A percentile compares a stretch with the other conserved stretches of the same genome.
Conservation (phyloP, 208 protist genomes). For the Trypanosoma melophagium region DNA sequence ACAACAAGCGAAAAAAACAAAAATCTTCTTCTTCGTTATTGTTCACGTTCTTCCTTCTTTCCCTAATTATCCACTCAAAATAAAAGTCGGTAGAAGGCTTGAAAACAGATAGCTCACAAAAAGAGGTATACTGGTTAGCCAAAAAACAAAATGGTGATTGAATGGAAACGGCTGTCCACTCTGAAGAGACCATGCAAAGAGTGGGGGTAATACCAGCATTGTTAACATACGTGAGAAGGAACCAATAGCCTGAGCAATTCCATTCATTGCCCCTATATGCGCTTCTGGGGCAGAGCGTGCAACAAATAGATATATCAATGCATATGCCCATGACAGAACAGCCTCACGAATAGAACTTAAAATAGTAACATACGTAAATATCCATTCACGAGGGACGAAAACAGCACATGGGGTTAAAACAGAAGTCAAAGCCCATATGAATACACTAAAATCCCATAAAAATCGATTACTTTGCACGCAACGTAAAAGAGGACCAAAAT, state of each 20-base stretch:
- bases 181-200: conserved; percentile 67
- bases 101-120: conserved; percentile 23
- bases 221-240: conserved; percentile 51
- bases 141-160: conserved; percentile 72
- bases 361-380: conserved; percentile 34
- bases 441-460: conserved; percentile 21
- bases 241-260: conserved; percentile 50
- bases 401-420: conserved; percentile 9
- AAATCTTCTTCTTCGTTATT: not conserved
- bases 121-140: conserved; percentile 53
- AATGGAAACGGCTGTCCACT: conserved; percentile 50
- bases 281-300: conserved; percentile 43
- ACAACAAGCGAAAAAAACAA: no score
- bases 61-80: conserved; percentile 7
- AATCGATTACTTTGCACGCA: conserved; percentile 23
- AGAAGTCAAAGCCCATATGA: conserved; percentile 17
- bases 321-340: conserved; percentile 51
- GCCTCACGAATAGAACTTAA: conserved; percentile 44
- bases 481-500: conserved; percentile 36
- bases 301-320: conserved; percentile 52
- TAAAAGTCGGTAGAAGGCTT: not conserved
- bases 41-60: not conserved
- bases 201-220: conserved; percentile 38
- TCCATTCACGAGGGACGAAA: conserved; percentile 8
- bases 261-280: conserved; percentile 48